Evolutionary conservation across 139 green algal genomes (phyloP).

Genomic region (Picochlorum sp.): DNA sequence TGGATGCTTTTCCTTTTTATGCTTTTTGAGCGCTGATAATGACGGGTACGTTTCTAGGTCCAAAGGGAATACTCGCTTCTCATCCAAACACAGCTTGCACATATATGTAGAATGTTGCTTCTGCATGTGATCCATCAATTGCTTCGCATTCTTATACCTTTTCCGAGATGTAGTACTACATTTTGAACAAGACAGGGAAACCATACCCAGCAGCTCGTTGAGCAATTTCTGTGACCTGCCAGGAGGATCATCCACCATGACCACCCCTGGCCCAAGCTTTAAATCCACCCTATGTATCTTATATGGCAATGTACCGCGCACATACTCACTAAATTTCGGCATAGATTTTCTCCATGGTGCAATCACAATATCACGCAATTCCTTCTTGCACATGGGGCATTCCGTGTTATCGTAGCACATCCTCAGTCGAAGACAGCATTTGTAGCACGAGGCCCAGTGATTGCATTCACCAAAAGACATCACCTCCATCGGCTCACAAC

Average conservation of each 20-base stretch:
- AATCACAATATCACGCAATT: slow-evolving; percentile 43
- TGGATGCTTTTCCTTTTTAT: slow-evolving; percentile 39
- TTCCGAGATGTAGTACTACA: slow-evolving; percentile 34
- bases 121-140: slow-evolving; percentile 36
- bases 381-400: slow-evolving; percentile 65
- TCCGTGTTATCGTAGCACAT: slow-evolving; percentile 49
- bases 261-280: slow-evolving; percentile 9
- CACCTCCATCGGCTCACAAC: slow-evolving; percentile 21
- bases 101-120: slow-evolving; percentile 23
- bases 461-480: slow-evolving; percentile 40
- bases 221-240: slow-evolving; percentile 5
- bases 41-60: slow-evolving; percentile 31
- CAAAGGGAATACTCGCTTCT: slow-evolving; percentile 35
- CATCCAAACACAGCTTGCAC: slow-evolving; percentile 21
- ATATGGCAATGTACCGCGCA: background rate
- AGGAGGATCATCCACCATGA: slow-evolving; percentile 1
- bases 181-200: slow-evolving; percentile 33
- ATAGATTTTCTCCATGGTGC: slow-evolving; percentile 22
- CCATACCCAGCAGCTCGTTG: slow-evolving; percentile 25
- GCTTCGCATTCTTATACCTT: slow-evolving; percentile 29
- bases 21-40: slow-evolving; percentile 26
- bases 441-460: slow-evolving; percentile 37
- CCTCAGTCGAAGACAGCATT: slow-evolving; percentile 53
- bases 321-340: slow-evolving; percentile 15
- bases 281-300: background rate